Percentiles rank a stretch among this genome's conserved stretches.
Conservation (phyloP, 1,284 basidiomycete genomes). For the Apiotrichum gamsii region DNA sequence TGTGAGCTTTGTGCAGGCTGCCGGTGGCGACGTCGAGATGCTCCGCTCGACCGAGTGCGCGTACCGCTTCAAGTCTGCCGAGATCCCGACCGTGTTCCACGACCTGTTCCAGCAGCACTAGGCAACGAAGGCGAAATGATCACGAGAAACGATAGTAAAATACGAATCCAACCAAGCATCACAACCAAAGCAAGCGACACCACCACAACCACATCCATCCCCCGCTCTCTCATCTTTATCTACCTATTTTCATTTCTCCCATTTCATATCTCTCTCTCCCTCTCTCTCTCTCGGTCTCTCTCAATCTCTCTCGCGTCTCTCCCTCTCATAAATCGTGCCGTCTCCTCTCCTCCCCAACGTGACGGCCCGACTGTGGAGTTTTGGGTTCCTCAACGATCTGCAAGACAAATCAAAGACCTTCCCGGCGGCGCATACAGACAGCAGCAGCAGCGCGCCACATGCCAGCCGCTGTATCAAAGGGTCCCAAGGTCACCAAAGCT, state of each 20-base stretch:
- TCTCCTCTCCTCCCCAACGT: neutral
- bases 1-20: conserved; percentile 91
- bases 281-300: neutral
- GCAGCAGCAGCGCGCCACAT: too few relatives aligned
- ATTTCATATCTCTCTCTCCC: neutral
- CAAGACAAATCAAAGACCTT: too few relatives aligned
- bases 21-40: conserved; percentile 96
- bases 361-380: neutral
- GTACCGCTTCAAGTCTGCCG: conserved; percentile 65
- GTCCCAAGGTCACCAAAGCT: too few relatives aligned
- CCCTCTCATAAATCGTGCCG: neutral
- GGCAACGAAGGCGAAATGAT: too few relatives aligned
- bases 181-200: too few relatives aligned
- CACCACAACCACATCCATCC: neutral
- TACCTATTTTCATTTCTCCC: neutral
- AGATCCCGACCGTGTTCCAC: conserved; percentile 43
- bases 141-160: neutral
- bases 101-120: conserved; percentile 40
- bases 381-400: too few relatives aligned
- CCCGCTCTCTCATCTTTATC: neutral
- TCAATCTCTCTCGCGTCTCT: neutral
- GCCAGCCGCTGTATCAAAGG: too few relatives aligned
- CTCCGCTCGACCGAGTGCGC: conserved; percentile 94
- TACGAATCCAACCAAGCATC: neutral
- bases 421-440: too few relatives aligned